phyloP scores from a whole-genome alignment of 257 asterid species.

The Cynanchum wilfordii region DNA sequence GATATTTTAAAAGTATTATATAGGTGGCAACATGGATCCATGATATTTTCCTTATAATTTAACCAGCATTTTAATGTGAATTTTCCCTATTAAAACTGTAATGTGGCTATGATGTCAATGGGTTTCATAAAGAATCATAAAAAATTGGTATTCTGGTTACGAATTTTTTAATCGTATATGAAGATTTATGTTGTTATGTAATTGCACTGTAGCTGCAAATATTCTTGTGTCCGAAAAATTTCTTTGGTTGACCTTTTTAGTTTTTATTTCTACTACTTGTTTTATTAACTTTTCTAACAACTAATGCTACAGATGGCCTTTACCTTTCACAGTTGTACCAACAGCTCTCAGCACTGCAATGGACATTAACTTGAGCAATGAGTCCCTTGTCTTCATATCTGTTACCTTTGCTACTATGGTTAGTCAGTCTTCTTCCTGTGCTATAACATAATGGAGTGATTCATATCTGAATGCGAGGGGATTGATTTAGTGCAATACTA shows the following conservation, averaged over 20 bases:
- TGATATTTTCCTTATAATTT: neutral
- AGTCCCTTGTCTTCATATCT: slow-evolving; percentile 93
- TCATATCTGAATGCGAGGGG: neutral
- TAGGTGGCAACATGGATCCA: neutral
- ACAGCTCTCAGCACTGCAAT: slow-evolving; percentile 95
- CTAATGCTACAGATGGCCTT: slow-evolving; percentile 95
- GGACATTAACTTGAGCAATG: slow-evolving; percentile 97
- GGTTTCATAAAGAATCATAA: neutral
- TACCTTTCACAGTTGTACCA: slow-evolving; percentile 99
- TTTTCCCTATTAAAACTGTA: neutral
- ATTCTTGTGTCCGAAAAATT: neutral
- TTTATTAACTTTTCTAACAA: slow-evolving; percentile 66
- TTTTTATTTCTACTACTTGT: slow-evolving; percentile 23
- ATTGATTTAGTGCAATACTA: neutral
- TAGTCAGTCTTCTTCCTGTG: slow-evolving; percentile 34
- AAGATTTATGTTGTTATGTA: neutral
- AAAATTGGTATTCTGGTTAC: neutral
- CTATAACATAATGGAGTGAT: neutral
- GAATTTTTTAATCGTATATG: neutral
- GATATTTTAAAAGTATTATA: neutral
- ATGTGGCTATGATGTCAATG: neutral
- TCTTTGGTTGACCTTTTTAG: neutral
- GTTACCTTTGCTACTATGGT: slow-evolving; percentile 99
- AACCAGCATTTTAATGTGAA: neutral
- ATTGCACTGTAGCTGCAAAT: neutral